phyloP scores from a whole-genome alignment of 257 asterid species.

The Paulownia fortunei region DNA sequence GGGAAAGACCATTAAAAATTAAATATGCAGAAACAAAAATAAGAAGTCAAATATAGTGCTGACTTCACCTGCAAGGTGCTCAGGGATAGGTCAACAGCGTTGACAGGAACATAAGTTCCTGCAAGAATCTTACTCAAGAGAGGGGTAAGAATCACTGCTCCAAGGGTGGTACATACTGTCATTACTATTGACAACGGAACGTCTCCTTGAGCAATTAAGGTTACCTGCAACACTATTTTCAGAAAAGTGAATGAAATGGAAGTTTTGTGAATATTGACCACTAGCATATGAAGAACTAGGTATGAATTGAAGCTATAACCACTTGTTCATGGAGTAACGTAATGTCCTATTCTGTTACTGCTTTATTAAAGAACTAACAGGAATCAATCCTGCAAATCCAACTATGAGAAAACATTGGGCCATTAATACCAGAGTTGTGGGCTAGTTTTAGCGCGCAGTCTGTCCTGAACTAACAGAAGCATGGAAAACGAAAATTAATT shows the following conservation, averaged over 20 bases:
- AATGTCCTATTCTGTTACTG: background rate
- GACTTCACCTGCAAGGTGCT: slow-evolving; percentile 87
- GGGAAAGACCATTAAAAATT: background rate
- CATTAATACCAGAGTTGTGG: background rate
- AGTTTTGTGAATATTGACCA: background rate
- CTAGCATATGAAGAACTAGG: background rate
- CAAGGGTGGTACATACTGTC: slow-evolving; percentile 88
- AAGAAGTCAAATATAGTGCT: background rate
- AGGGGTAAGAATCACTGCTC: slow-evolving; percentile 91
- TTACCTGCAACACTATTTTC: slow-evolving; percentile 77
- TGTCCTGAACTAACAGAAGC: background rate
- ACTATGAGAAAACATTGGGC: background rate
- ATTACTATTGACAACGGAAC: slow-evolving; percentile 85
- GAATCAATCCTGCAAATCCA: background rate
- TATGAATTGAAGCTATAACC: background rate
- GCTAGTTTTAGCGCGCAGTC: background rate
- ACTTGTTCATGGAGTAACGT: background rate
- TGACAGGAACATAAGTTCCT: slow-evolving; percentile 83
- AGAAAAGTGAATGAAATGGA: slow-evolving; percentile 40
- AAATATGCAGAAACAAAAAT: slow-evolving; percentile 4
- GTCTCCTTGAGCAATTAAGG: slow-evolving; percentile 91
- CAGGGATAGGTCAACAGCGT: slow-evolving; percentile 73
- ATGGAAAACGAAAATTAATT: background rate
- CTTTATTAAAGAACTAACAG: background rate
- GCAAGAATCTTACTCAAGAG: slow-evolving; percentile 76